phyloP scores from a whole-genome alignment of 495 filamentous ascomycete genomes.

The Elasticomyces elasticus region DNA sequence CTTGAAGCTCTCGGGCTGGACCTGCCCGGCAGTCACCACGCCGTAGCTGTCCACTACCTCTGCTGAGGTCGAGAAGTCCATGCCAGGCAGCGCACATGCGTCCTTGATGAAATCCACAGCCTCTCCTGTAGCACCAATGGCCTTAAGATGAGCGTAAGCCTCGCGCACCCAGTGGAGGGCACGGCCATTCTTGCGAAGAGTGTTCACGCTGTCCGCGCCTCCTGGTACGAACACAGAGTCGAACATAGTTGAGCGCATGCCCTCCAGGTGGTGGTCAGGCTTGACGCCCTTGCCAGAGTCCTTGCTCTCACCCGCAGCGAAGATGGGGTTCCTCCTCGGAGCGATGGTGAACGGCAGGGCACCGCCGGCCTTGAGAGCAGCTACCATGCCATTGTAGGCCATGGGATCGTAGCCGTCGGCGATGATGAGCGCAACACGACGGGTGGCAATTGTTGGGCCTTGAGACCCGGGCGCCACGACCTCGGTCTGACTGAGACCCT shows the following conservation, averaged over 20 bases:
- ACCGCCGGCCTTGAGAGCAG: slow-evolving; percentile 47
- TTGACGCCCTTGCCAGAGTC: slow-evolving; percentile 42
- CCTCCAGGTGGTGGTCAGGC: slow-evolving; percentile 74
- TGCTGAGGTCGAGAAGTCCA: slow-evolving; percentile 38
- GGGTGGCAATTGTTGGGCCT: slow-evolving; percentile 57
- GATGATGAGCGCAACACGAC: slow-evolving; percentile 67
- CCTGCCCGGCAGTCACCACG: slow-evolving; percentile 51
- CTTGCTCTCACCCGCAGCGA: slow-evolving; percentile 43
- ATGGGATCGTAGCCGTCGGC: slow-evolving; percentile 69
- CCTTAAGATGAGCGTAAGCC: slow-evolving; percentile 70
- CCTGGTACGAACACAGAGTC: slow-evolving; percentile 76
- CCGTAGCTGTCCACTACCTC: slow-evolving; percentile 58
- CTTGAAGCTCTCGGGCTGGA: slow-evolving; percentile 44
- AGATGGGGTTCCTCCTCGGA: slow-evolving; percentile 49
- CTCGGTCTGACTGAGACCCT: slow-evolving; percentile 58
- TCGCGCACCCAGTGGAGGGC: slow-evolving; percentile 78
- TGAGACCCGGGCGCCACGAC: slow-evolving; percentile 39
- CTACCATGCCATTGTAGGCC: slow-evolving; percentile 54
- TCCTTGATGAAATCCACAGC: slow-evolving; percentile 53
- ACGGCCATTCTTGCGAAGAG: slow-evolving; percentile 60
- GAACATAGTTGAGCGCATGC: slow-evolving; percentile 76
- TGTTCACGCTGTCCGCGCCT: slow-evolving; percentile 49
- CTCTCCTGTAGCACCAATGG: slow-evolving; percentile 65
- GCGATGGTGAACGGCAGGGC: slow-evolving; percentile 68
- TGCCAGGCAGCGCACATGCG: slow-evolving; percentile 46